A percentile compares a stretch with the other conserved stretches of the same genome.
Conservation (phyloP, 2,329 filamentous ascomycete genomes). For the Hypoxylon rubiginosum region DNA sequence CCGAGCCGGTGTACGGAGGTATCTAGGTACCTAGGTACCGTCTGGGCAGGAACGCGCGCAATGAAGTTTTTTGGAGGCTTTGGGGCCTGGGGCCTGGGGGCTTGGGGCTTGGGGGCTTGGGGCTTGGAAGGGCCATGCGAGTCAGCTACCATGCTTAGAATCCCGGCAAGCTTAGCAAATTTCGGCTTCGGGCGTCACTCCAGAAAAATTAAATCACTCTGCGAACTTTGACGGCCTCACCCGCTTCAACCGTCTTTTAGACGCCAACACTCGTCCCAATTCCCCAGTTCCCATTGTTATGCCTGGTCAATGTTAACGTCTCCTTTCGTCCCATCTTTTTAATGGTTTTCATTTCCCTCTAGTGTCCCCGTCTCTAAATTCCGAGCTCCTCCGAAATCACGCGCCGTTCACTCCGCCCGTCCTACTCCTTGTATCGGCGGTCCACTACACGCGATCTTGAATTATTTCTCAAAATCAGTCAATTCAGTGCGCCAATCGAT, state of each 20-base stretch:
- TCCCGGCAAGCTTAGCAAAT: conserved; percentile 17
- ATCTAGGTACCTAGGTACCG: not conserved
- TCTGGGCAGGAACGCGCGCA: conserved; percentile 21
- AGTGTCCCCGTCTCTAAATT: conserved; percentile 25
- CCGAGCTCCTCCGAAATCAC: conserved; percentile 41
- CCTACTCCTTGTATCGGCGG: conserved; percentile 45
- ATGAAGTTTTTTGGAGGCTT: too few relatives aligned
- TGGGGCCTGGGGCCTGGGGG: too few relatives aligned
- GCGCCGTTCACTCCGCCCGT: conserved; percentile 17
- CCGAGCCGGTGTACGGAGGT: conserved; percentile 13
- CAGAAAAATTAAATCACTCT: conserved; percentile 42
- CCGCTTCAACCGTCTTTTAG: conserved; percentile 8
- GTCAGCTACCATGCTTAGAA: conserved; percentile 22
- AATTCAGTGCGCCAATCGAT: conserved; percentile 41
- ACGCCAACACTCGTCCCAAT: conserved; percentile 12
- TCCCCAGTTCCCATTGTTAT: conserved; percentile 14
- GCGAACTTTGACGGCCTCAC: conserved; percentile 20
- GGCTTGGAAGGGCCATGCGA: too few relatives aligned
- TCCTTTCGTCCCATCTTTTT: conserved; percentile 24
- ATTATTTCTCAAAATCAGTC: conserved; percentile 33
- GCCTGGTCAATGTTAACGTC: conserved; percentile 21
- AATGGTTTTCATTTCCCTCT: conserved; percentile 25
- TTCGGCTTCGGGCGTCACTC: conserved; percentile 26
- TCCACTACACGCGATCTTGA: conserved; percentile 43
- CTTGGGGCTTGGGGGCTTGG: too few relatives aligned